Conservation (phyloP, 2,329 filamentous ascomycete species). For the Didymellaceae sp. region DNA sequence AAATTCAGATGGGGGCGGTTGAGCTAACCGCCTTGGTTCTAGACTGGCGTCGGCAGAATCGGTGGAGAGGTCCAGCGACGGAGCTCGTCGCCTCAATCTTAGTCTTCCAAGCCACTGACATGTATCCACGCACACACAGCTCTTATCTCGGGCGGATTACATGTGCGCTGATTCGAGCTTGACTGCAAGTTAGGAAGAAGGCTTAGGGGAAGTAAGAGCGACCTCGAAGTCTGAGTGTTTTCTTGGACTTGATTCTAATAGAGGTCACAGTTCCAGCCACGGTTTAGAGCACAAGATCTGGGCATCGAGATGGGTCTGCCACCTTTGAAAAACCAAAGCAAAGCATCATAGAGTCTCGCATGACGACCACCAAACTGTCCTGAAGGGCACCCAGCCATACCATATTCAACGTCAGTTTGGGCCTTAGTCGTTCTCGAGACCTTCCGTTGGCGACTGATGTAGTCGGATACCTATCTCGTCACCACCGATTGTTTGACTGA, state of each 20-base stretch:
- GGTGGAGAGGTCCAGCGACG: too few relatives aligned
- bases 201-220: too few relatives aligned
- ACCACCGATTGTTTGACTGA: not conserved
- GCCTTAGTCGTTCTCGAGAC: not conserved
- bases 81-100: too few relatives aligned
- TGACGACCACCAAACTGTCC: not conserved
- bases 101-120: not conserved
- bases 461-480: not conserved
- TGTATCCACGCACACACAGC: not conserved
- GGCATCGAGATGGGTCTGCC: not conserved
- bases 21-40: too few relatives aligned
- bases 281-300: not conserved
- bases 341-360: not conserved
- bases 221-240: too few relatives aligned
- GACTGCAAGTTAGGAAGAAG: not conserved
- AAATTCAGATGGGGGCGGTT: too few relatives aligned
- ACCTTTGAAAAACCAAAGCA: not conserved
- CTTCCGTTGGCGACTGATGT: not conserved
- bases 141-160: not conserved
- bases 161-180: not conserved
- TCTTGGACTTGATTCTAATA: too few relatives aligned
- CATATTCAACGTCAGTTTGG: not conserved
- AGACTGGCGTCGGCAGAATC: too few relatives aligned
- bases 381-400: not conserved
- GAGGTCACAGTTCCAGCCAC: too few relatives aligned